These are phyloP conservation scores for Pyrenopolyporus hunteri DNA, from an alignment of 495 filamentous ascomycete genomes.

Conservation along the genomic window DNA sequence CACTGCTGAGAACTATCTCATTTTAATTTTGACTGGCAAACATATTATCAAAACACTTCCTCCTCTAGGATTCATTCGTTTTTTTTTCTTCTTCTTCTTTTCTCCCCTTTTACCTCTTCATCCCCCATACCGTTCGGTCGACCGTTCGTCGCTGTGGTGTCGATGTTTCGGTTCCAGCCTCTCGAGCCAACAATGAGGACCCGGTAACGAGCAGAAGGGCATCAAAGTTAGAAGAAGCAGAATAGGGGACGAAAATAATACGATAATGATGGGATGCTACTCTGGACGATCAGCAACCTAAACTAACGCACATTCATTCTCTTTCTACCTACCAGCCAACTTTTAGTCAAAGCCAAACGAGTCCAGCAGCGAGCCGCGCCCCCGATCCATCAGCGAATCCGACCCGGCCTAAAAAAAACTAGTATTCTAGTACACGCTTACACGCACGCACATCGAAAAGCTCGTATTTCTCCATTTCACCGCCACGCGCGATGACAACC, in stretches of 20 bases:
- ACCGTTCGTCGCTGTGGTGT: slow-evolving; percentile 38
- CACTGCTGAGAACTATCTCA: slow-evolving; percentile 33
- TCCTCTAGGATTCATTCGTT: slow-evolving; percentile 21
- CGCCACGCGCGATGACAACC: slow-evolving; percentile 57
- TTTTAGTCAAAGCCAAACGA: slow-evolving; percentile 9
- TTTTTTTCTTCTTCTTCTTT: slow-evolving; percentile 11
- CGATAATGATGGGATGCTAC: slow-evolving; percentile 40
- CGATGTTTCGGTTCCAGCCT: slow-evolving; percentile 41
- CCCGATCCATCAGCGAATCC: slow-evolving; percentile 34
- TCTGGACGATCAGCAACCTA: slow-evolving; percentile 32
- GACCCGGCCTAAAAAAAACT: slow-evolving; percentile 28
- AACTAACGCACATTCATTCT: slow-evolving; percentile 34
- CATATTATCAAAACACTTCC: slow-evolving; percentile 37
- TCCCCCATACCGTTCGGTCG: slow-evolving; percentile 25
- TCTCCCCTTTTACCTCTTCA: slow-evolving; percentile 29
- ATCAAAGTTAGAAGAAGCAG: slow-evolving; percentile 10
- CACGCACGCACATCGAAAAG: slow-evolving; percentile 37
- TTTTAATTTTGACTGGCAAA: slow-evolving; percentile 38
- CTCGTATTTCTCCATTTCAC: slow-evolving; percentile 46
- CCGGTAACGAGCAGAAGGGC: slow-evolving; percentile 36
- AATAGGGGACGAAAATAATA: slow-evolving; percentile 36
- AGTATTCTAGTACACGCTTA: slow-evolving; percentile 40
- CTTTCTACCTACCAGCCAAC: slow-evolving; percentile 26
- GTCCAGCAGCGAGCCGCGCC: slow-evolving; percentile 26
- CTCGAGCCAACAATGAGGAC: slow-evolving; percentile 43